These are phyloP conservation scores for Ormosia emarginata DNA, from an alignment of 306 rosid species.

Conservation along the genomic window DNA sequence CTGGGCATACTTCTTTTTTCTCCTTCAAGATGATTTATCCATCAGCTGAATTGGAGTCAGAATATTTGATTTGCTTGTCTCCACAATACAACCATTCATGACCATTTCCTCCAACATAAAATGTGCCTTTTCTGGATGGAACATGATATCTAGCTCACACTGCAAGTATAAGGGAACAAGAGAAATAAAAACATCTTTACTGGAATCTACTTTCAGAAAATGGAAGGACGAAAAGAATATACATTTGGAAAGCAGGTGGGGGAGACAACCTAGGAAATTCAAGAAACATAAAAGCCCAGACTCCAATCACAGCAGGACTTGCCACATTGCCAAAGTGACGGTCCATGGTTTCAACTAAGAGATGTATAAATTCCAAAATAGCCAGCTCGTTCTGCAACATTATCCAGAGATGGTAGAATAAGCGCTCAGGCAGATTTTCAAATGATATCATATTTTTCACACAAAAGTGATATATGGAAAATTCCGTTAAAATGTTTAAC, in stretches of 20 bases:
- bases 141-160: conserved; percentile 99
- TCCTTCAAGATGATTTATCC: conserved; percentile 65
- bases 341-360: conserved; percentile 96
- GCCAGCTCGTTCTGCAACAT: conserved; percentile 87
- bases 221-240: neutral
- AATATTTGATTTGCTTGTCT: conserved; percentile 78
- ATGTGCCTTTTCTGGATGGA: conserved; percentile 93
- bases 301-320: conserved; percentile 22
- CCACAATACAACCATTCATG: conserved; percentile 90
- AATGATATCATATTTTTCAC: neutral
- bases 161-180: conserved; percentile 35
- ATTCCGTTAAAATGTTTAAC: neutral
- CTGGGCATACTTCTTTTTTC: neutral
- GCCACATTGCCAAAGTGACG: conserved; percentile 96
- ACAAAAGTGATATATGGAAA: neutral
- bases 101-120: conserved; percentile 99
- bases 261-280: neutral
- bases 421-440: neutral
- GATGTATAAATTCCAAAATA: conserved; percentile 90
- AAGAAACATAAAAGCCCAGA: neutral
- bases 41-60: conserved; percentile 89
- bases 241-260: neutral
- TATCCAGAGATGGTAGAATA: conserved; percentile 5
- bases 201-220: neutral
- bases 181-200: neutral